Base-by-base conservation (phyloP, 306 rosid species). In the Begonia fuchsioides region DNA sequence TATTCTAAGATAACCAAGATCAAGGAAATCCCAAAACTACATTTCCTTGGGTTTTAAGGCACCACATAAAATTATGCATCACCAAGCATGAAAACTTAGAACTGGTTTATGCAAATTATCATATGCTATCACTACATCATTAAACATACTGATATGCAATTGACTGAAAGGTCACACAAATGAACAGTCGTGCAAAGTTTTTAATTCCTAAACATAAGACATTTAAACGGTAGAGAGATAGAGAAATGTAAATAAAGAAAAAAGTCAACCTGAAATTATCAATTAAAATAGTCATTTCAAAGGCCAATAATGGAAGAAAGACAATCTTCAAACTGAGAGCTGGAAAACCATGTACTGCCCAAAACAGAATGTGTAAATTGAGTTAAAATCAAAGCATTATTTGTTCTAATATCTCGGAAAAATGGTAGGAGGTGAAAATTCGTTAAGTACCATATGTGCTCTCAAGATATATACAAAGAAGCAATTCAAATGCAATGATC, bases 401-500 rank as follows among this genome's bases (percentile, higher is more conserved):
- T 26, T 26, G 35, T 26, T 26, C 35, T 26, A 4, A 6, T n/a
- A 41, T 9, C 56, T 54, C 53, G 35, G 35, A 26, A 26, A 40
- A 64, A 32, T 11, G 15, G 5, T 9, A 32, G 53, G 51, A n/a
- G 39, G 32, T 32, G 56, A 19, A 49, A 65, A 52, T 48, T 50
- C 20, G 57, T 41, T 50, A 39, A 32, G 40, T 92, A 92, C 99
- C 94, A 20, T 78, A 52, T 65, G 62, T 45, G 64, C 94, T 80
- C 80, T 92, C 94, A 43, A 92, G 99, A 68, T 92, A 79, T 68
- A 86, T 77, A 77, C 99, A 92, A 58, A 92, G 94, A 65, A 92
- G 99, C 74, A 92, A 73, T 54, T 92, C 99, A 68, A 92, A 92
- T 50, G 99, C 79, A 65, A 92, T 58, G 49, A 92, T 93, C 80